Conservation (phyloP, 1,139 yeast species). For the Suhomyces atakaporum region DNA sequence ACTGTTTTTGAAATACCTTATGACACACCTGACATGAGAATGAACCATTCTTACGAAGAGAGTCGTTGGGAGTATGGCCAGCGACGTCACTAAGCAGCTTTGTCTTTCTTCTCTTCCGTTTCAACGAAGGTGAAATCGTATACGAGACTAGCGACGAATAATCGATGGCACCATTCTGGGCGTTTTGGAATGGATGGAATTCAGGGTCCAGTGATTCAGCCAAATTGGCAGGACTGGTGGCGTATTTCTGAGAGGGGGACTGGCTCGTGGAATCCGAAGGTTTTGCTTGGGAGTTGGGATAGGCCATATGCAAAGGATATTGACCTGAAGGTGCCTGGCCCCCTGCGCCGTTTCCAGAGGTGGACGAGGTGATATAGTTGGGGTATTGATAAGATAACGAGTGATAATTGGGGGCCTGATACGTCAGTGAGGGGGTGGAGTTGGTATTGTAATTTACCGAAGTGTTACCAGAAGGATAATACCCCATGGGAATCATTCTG, state of each 20-base stretch:
- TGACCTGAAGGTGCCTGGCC: slow-evolving; percentile 2
- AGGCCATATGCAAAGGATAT: slow-evolving; percentile 2
- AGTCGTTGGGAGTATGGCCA: not conserved
- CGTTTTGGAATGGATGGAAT: slow-evolving; percentile 7
- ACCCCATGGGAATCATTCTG: slow-evolving; percentile 7
- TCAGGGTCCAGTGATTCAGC: slow-evolving; percentile 2
- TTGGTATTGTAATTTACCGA: not conserved
- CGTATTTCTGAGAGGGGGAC: slow-evolving; percentile 11
- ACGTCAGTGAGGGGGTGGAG: slow-evolving; percentile 4
- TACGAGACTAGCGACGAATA: slow-evolving; percentile 40
- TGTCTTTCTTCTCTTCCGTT: slow-evolving; percentile 32
- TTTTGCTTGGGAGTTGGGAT: slow-evolving; percentile 1
- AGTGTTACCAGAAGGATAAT: slow-evolving; percentile 7
- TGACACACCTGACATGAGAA: slow-evolving; percentile 51
- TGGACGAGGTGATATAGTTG: slow-evolving; percentile 11
- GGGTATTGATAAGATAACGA: slow-evolving; percentile 12
- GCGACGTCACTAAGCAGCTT: slow-evolving; percentile 10
- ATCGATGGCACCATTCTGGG: slow-evolving; percentile 25
- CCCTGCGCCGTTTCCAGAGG: slow-evolving; percentile 2
- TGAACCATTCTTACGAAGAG: slow-evolving; percentile 10
- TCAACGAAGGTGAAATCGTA: slow-evolving; percentile 39
- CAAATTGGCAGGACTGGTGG: slow-evolving; percentile 7
- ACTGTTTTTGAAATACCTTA: slow-evolving; percentile 54
- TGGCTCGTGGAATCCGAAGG: slow-evolving; percentile 6
- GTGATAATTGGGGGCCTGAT: slow-evolving; percentile 6